A percentile compares a stretch with the other conserved stretches of the same genome.
These are phyloP conservation scores for Neospora caninum DNA, from an alignment of 169 alveolate genomes.

Conservation along the genomic window DNA sequence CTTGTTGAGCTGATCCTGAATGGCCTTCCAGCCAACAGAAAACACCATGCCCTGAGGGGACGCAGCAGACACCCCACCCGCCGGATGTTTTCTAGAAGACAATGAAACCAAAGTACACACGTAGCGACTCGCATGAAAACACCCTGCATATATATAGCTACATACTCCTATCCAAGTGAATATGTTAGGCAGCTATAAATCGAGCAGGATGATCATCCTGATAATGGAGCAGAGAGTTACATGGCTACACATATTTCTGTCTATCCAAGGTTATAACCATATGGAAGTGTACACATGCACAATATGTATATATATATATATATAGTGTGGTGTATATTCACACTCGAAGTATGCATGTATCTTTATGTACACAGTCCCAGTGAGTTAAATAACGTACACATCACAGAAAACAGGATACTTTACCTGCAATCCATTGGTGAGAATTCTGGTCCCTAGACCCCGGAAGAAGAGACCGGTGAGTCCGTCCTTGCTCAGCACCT, in stretches of 20 bases:
- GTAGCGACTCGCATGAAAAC: not conserved
- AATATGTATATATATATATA: no score
- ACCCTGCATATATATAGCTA: not conserved
- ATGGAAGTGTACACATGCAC: no score
- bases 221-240: no score
- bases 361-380: not conserved
- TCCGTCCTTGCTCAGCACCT: constrained; percentile 79
- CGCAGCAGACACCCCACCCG: not conserved
- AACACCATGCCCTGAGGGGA: constrained; percentile 66
- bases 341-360: no score
- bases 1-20: constrained; percentile 63
- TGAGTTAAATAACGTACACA: not conserved
- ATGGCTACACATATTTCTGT: no score
- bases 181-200: no score
- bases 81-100: no score
- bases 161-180: no score
- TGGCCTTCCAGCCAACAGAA: constrained; percentile 72
- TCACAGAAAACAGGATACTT: not conserved
- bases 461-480: constrained; percentile 74
- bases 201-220: no score
- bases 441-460: constrained; percentile 83
- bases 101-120: not conserved
- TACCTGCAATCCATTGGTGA: constrained; percentile 82
- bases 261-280: no score
- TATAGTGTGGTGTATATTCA: no score